Evolutionary conservation across 352 stramenopile genomes (phyloP), one percentile per base, ranked within the genome.

Genomic region (Phytophthora melonis): DNA sequence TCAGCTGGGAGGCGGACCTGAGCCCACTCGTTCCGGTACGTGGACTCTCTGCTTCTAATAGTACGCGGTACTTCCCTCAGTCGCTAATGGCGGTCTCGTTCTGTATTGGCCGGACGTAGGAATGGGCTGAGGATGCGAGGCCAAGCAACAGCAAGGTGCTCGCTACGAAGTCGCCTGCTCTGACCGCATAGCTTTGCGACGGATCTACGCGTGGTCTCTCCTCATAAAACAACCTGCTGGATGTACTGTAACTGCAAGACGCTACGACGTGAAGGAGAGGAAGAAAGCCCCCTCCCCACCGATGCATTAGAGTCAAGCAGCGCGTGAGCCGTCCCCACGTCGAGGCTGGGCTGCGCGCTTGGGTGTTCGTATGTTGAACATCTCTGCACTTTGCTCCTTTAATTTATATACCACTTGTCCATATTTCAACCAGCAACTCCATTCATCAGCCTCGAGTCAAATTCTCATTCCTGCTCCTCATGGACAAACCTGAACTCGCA

Each of bases 1-100:
- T 89, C 41, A 85, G 72, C 58, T 89, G 82, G 82, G 82, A 89
- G 13, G 59, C 34, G 16, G 63, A 78, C 54, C 49, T 70, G 34
- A 43, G 71, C 58, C 55, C 55, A 16, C 9, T 54, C 8, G 47
- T 54, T 0, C 47, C 47, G 18, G 47, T 54, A 54, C 47, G 47
- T 21, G 34, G 10, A 14, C 2, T 41, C 8, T 8, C 41, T 5
- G 41, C 14, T 49, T n/a, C 7, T 18, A n/a, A n/a, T 7, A 19
- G 16, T 49, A 9, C 16, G 19, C 41, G 41, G 1, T 6, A 13
- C 3, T 14, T 41, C 10, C 34, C 16, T 16, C 4, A 3, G 5
- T 4, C 13, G 9, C 34, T 41, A 16, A 41, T 14, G 34, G 0
- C 13, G 13, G 4, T 7, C 13, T 11, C 13, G 34, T 16, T 10